A percentile compares a stretch with the other conserved stretches of the same genome.
These are phyloP conservation scores for Penicillium occitanis DNA, from an alignment of 2,329 filamentous ascomycete genomes.

Conservation along the genomic window DNA sequence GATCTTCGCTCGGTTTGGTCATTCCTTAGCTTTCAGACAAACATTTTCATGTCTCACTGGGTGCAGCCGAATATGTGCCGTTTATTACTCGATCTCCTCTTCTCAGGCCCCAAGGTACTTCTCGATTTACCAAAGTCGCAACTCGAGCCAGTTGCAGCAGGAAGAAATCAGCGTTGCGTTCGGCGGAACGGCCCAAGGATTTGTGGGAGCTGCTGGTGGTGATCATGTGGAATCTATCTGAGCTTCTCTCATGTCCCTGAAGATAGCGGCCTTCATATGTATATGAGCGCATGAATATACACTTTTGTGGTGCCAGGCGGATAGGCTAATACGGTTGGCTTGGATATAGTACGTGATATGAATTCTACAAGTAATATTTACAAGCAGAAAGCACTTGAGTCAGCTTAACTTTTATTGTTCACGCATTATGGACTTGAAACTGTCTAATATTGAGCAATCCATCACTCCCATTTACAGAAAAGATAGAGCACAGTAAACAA, in stretches of 20 bases:
- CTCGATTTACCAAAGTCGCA: neutral
- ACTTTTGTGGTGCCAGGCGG: neutral
- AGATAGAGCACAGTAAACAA: neutral
- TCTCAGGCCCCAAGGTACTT: slow-evolving; percentile 1
- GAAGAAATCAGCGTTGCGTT: neutral
- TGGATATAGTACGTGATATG: neutral
- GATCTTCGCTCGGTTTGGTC: no score
- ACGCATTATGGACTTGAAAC: neutral
- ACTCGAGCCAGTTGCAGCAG: neutral
- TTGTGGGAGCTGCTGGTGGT: neutral
- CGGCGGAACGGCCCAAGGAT: neutral
- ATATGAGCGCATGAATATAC: neutral
- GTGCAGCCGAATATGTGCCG: no score
- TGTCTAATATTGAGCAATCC: neutral
- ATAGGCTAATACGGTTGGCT: neutral
- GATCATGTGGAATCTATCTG: neutral
- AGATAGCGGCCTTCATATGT: neutral
- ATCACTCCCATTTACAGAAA: neutral
- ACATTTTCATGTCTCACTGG: neutral
- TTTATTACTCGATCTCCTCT: neutral
- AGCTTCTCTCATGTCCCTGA: neutral
- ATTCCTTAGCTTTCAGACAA: neutral
- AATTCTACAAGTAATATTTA: neutral
- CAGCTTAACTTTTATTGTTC: slow-evolving; percentile 4
- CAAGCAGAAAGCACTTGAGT: neutral